Evolutionary conservation across 768 basidiomycete species (phyloP).

Genomic region (Pleurotus cornucopiae): DNA sequence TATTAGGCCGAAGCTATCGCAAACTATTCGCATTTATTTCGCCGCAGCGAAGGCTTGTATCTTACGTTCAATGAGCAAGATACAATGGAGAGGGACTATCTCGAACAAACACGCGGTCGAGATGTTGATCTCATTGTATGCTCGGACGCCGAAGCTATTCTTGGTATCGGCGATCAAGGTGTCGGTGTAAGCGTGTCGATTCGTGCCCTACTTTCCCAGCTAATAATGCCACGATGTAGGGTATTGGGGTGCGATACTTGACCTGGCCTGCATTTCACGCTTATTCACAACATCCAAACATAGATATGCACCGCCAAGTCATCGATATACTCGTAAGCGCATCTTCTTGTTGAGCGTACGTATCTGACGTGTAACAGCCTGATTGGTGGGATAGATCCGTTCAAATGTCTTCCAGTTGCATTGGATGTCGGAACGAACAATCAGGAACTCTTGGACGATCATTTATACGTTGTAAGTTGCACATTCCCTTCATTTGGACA

Average conservation of each 20-base stretch:
- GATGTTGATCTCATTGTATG: constrained; percentile 78
- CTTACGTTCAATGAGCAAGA: constrained; percentile 58
- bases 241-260: constrained; percentile 42
- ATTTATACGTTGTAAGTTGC: constrained; percentile 59
- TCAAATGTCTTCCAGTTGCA: constrained; percentile 51
- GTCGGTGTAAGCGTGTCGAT: constrained; percentile 45
- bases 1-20: constrained; percentile 73
- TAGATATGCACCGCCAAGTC: constrained; percentile 79
- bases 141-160: constrained; percentile 81
- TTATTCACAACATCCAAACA: background rate
- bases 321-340: constrained; percentile 63
- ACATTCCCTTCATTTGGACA: background rate
- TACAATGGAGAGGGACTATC: constrained; percentile 71
- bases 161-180: constrained; percentile 66
- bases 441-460: constrained; percentile 53
- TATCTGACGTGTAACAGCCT: constrained; percentile 30
- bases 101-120: constrained; percentile 58
- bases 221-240: constrained; percentile 20
- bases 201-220: constrained; percentile 16
- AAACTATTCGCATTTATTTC: constrained; percentile 80
- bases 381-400: constrained; percentile 63
- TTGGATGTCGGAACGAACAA: constrained; percentile 82
- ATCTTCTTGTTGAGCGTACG: background rate
- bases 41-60: constrained; percentile 75
- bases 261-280: background rate